phyloP scores from a whole-genome alignment of 768 basidiomycete genomes.

The Trametes elegans region DNA sequence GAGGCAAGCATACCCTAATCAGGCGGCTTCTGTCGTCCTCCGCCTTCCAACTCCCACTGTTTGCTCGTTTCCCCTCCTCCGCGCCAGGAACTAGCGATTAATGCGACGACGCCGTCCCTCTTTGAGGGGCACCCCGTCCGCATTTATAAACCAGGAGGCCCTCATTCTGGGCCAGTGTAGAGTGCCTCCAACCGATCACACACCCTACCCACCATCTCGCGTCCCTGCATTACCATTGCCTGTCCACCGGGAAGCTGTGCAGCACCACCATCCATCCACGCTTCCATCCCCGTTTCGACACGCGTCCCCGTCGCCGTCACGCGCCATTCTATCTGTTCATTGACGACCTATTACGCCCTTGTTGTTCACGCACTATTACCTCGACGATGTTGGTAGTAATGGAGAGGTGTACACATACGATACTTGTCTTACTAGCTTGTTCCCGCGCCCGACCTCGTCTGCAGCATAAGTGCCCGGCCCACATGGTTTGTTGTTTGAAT shows the following conservation, averaged over 20 bases:
- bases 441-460: not conserved
- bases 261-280: not conserved
- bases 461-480: too few species aligned
- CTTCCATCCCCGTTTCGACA: not conserved
- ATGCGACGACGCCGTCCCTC: not conserved
- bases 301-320: not conserved
- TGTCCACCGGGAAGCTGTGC: too few species aligned
- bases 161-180: too few species aligned
- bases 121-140: too few species aligned
- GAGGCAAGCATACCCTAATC: constrained; percentile 16
- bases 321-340: not conserved
- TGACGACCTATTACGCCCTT: constrained; percentile 6
- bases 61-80: not conserved
- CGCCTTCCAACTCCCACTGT: not conserved
- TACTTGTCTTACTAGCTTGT: constrained; percentile 9
- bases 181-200: too few species aligned
- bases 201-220: not conserved
- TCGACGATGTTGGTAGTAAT: not conserved
- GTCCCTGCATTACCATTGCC: not conserved
- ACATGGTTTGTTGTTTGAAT: too few species aligned
- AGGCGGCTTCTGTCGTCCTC: constrained; percentile 3
- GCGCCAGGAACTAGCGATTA: not conserved
- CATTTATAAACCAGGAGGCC: too few species aligned
- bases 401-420: constrained; percentile 2
- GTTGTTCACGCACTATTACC: not conserved